phyloP scores from a whole-genome alignment of 257 asterid genomes.

The Solanum dulcamara region DNA sequence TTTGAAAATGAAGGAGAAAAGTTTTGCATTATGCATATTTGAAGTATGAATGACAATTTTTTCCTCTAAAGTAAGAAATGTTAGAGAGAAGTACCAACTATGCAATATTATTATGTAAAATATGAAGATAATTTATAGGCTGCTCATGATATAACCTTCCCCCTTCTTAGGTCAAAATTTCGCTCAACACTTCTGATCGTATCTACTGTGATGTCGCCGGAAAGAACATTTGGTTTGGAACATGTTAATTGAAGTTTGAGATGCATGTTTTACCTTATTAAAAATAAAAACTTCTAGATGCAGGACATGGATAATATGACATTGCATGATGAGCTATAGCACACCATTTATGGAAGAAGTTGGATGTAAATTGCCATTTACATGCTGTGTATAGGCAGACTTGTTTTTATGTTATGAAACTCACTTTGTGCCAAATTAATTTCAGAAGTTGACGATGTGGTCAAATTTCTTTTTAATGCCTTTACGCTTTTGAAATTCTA shows the following conservation, averaged over 20 bases:
- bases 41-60: not conserved
- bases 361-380: not conserved
- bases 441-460: not conserved
- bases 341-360: not conserved
- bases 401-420: not conserved
- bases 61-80: not conserved
- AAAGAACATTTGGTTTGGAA: not conserved
- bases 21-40: not conserved
- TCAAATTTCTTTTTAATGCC: not conserved
- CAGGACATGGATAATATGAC: not conserved
- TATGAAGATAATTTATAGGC: not conserved
- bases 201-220: not conserved
- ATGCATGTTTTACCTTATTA: not conserved
- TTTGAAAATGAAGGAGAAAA: not conserved
- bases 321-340: not conserved
- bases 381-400: not conserved
- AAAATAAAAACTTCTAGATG: not conserved
- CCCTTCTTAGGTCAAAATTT: not conserved
- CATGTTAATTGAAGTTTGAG: not conserved
- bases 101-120: not conserved
- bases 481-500: not conserved
- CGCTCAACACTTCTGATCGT: not conserved
- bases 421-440: not conserved
- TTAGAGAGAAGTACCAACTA: not conserved
- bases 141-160: not conserved